Evolutionary conservation across 2,329 filamentous ascomycete genomes (phyloP).

Genomic region (Penicillium sp.): DNA sequence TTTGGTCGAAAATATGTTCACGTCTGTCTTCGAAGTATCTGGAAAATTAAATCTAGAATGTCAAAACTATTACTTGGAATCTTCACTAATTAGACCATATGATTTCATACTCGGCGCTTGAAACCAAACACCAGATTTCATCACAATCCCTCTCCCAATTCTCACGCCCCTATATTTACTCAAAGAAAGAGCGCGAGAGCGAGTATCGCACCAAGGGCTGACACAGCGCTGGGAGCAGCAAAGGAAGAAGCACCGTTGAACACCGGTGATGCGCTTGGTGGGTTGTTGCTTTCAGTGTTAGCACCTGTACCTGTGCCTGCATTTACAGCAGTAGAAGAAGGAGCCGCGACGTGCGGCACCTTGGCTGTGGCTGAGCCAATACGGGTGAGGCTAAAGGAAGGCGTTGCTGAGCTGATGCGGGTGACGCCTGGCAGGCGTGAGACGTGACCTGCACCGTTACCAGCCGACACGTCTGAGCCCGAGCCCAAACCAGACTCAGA

Average conservation of each 20-base stretch:
- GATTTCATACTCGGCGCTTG: not conserved
- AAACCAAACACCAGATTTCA: not conserved
- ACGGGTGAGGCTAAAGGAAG: not conserved
- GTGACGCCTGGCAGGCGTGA: not conserved
- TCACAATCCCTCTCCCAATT: not conserved
- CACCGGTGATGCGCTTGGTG: not conserved
- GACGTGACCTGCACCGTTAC: not conserved
- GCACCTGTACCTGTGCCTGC: not conserved
- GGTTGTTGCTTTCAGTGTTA: not conserved
- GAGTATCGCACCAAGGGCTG: not conserved
- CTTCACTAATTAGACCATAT: not conserved
- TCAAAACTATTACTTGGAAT: not conserved
- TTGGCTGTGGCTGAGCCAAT: not conserved
- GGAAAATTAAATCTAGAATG: not conserved
- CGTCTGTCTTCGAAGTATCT: no score
- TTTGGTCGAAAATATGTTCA: no score
- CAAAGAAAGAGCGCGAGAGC: slow-evolving; percentile 1
- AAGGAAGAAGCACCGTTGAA: slow-evolving; percentile 2
- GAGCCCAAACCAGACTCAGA: not conserved
- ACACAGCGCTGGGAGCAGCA: not conserved
- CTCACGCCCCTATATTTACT: not conserved
- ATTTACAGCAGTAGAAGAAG: not conserved
- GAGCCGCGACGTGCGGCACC: not conserved
- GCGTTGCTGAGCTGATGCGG: not conserved
- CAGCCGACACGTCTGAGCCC: not conserved